Percentiles rank a stretch among this genome's conserved stretches.
Evolutionary conservation across 1,139 yeast species (phyloP).

Genomic region (Yamadazyma taylorii): DNA sequence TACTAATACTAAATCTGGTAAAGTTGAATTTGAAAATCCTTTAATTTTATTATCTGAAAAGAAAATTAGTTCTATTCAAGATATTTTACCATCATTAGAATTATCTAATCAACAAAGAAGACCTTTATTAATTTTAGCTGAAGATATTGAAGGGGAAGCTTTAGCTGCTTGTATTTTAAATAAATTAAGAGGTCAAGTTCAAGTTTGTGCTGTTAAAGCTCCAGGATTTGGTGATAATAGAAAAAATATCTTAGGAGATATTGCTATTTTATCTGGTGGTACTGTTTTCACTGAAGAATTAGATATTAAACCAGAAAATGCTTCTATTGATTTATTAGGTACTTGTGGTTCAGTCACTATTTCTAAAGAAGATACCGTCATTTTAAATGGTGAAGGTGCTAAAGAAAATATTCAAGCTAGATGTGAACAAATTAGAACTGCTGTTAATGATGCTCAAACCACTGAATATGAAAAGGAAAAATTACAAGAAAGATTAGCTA

Average conservation of each 20-base stretch:
- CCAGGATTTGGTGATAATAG: slow-evolving; percentile 99
- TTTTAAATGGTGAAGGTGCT: slow-evolving; percentile 93
- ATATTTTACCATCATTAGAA: slow-evolving; percentile 91
- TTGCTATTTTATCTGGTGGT: slow-evolving; percentile 96
- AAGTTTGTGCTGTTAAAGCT: slow-evolving; percentile 97
- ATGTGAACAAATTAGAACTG: slow-evolving; percentile 93
- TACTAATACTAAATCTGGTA: slow-evolving; percentile 94
- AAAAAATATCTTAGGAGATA: slow-evolving; percentile 95
- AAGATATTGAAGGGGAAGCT: slow-evolving; percentile 98
- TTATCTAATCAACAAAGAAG: slow-evolving; percentile 93
- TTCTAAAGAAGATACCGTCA: slow-evolving; percentile 96
- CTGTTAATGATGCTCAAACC: slow-evolving; percentile 70
- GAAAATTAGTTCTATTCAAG: slow-evolving; percentile 92
- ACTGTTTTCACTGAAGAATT: slow-evolving; percentile 98
- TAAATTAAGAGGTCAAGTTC: slow-evolving; percentile 98
- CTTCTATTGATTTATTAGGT: slow-evolving; percentile 89
- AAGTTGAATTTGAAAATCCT: slow-evolving; percentile 97
- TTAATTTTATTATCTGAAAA: slow-evolving; percentile 86
- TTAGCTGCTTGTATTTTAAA: slow-evolving; percentile 98
- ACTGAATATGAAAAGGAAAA: slow-evolving; percentile 97
- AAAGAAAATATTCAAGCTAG: slow-evolving; percentile 87
- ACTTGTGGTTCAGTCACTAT: slow-evolving; percentile 90
- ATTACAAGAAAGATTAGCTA: slow-evolving; percentile 97
- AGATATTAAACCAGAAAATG: slow-evolving; percentile 96
- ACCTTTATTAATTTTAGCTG: slow-evolving; percentile 93